Conservation (phyloP, 805 yeast species). For the Lachancea mirantina region DNA sequence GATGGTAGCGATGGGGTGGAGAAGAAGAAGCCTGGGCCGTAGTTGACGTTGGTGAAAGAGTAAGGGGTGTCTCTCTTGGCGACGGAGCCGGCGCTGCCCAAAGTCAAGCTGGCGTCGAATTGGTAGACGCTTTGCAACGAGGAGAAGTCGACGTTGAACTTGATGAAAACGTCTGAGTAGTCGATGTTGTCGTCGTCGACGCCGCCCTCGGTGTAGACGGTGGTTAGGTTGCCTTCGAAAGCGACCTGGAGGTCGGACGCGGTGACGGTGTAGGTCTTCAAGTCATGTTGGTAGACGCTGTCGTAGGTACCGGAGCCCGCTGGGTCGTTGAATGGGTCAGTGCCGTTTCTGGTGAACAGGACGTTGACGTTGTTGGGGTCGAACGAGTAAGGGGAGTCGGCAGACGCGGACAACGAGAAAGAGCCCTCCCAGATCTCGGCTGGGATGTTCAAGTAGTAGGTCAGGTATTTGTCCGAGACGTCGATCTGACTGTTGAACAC, state of each 20-base stretch:
- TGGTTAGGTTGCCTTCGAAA: slow-evolving; percentile 4
- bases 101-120: slow-evolving; percentile 1
- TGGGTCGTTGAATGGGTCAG: slow-evolving; percentile 5
- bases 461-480: slow-evolving; percentile 2
- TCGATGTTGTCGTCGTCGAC: slow-evolving; percentile 2
- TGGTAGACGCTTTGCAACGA: slow-evolving; percentile 4
- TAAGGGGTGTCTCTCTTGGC: slow-evolving; percentile 7
- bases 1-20: no score
- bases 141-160: slow-evolving; percentile 6
- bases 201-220: slow-evolving; percentile 1
- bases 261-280: slow-evolving; percentile 3
- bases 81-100: neutral
- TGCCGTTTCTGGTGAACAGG: slow-evolving; percentile 2
- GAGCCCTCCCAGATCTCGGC: slow-evolving; percentile 40
- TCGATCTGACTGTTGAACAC: slow-evolving; percentile 2
- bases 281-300: slow-evolving; percentile 1
- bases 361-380: slow-evolving; percentile 30
- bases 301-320: slow-evolving; percentile 4
- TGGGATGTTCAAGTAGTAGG: slow-evolving; percentile 7
- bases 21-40: slow-evolving; percentile 5
- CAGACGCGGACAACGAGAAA: slow-evolving; percentile 44
- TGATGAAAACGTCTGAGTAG: slow-evolving; percentile 4
- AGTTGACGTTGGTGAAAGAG: slow-evolving; percentile 3
- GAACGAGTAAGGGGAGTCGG: slow-evolving; percentile 49
- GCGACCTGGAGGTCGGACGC: slow-evolving; percentile 1